These are phyloP conservation scores for Sordariomycetes sp. DNA, from an alignment of 2,329 filamentous ascomycete species.

Conservation along the genomic window DNA sequence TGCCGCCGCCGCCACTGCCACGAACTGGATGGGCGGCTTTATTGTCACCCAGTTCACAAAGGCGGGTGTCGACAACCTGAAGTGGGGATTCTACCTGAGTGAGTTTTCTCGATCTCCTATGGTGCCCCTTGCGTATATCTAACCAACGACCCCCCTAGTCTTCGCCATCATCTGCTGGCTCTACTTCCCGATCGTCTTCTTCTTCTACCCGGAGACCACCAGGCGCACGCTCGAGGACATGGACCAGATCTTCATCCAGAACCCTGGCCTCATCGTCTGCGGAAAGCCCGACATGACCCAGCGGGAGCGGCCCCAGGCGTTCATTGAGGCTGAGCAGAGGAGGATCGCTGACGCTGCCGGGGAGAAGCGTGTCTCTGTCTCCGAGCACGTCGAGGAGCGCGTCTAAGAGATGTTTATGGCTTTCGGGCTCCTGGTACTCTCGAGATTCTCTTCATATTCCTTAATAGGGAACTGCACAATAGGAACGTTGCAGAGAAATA, in stretches of 20 bases:
- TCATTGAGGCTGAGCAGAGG: slow-evolving; percentile 22
- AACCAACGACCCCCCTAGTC: slow-evolving; percentile 10
- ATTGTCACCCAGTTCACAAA: slow-evolving; percentile 33
- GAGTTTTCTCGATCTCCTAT: slow-evolving; percentile 9
- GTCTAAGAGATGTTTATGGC: neutral
- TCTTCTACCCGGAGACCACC: slow-evolving; percentile 38
- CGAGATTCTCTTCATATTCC: neutral
- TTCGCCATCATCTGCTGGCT: slow-evolving; percentile 21
- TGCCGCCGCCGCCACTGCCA: slow-evolving; percentile 30
- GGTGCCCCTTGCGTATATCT: neutral
- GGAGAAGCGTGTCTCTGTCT: neutral
- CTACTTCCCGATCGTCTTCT: slow-evolving; percentile 28
- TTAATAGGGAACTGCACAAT: neutral
- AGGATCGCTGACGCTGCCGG: slow-evolving; percentile 13
- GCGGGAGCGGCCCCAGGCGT: slow-evolving; percentile 20
- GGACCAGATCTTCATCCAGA: slow-evolving; percentile 27
- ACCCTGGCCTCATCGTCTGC: slow-evolving; percentile 19
- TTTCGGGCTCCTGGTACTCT: neutral
- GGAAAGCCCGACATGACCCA: slow-evolving; percentile 20
- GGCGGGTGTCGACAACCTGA: slow-evolving; percentile 25
- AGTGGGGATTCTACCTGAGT: slow-evolving; percentile 31
- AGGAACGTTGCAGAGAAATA: neutral
- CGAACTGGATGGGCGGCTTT: slow-evolving; percentile 32
- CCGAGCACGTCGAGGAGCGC: neutral
- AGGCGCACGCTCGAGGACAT: slow-evolving; percentile 36